These are phyloP conservation scores for Salix brachista DNA, from an alignment of 345 rosid species.

Conservation along the genomic window DNA sequence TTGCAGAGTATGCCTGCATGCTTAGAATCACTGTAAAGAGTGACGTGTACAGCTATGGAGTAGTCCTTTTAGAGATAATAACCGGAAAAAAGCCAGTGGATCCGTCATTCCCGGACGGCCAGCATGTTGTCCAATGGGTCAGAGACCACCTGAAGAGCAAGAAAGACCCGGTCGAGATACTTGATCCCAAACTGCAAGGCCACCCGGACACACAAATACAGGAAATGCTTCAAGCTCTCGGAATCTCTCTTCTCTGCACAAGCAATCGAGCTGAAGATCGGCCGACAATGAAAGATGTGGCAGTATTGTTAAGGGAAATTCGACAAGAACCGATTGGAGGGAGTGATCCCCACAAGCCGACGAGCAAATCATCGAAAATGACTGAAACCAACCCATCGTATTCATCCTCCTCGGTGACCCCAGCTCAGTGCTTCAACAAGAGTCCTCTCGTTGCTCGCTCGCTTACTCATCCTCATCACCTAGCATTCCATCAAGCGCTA, in stretches of 20 bases:
- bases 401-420: constrained; percentile 45
- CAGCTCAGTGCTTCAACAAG: constrained; percentile 39
- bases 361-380: constrained; percentile 17
- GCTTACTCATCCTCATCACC: constrained; percentile 47
- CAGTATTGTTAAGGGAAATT: constrained; percentile 62
- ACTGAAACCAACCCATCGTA: constrained; percentile 20
- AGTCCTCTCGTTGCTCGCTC: constrained; percentile 40
- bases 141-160: constrained; percentile 62
- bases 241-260: constrained; percentile 73
- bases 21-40: constrained; percentile 61
- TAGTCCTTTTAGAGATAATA: constrained; percentile 69
- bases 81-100: constrained; percentile 79
- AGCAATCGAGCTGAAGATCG: constrained; percentile 70
- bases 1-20: constrained; percentile 68
- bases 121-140: constrained; percentile 78
- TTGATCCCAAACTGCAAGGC: constrained; percentile 64
- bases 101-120: constrained; percentile 60
- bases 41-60: constrained; percentile 84
- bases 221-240: constrained; percentile 83
- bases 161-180: constrained; percentile 60
- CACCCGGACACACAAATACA: constrained; percentile 63
- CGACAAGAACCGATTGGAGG: constrained; percentile 39
- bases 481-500: constrained; percentile 11
- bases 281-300: constrained; percentile 91
- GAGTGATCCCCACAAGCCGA: constrained; percentile 38